phyloP scores from a whole-genome alignment of 1,284 basidiomycete genomes.

The Irpex lacteus region DNA sequence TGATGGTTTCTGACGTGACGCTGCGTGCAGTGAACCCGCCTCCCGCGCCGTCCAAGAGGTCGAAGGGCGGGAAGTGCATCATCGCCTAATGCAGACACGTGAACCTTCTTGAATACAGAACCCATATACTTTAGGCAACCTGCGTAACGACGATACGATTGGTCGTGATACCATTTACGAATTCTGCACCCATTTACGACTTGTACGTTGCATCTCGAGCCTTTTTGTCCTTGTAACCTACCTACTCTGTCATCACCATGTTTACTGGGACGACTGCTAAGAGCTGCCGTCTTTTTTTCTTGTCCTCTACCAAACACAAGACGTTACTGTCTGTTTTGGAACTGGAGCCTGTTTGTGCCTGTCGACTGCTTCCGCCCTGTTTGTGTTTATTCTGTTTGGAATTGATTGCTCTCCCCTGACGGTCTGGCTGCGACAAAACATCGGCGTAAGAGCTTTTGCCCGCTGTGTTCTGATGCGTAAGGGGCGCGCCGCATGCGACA shows the following conservation, averaged over 20 bases:
- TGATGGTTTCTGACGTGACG: constrained; percentile 11
- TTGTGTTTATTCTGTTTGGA: not conserved
- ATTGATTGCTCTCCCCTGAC: not conserved
- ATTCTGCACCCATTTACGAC: constrained; percentile 34
- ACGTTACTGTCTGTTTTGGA: not conserved
- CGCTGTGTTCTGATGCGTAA: not conserved
- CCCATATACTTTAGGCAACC: constrained; percentile 14
- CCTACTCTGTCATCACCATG: not conserved
- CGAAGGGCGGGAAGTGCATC: constrained; percentile 55
- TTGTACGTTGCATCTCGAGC: constrained; percentile 20
- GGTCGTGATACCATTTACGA: constrained; percentile 31
- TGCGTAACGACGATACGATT: constrained; percentile 21
- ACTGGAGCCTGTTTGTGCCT: not conserved
- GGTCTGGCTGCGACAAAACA: too few relatives aligned
- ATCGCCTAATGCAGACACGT: constrained; percentile 52
- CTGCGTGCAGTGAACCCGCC: constrained; percentile 72
- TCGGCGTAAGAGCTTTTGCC: not conserved
- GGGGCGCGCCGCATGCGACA: not conserved
- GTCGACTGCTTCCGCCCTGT: not conserved
- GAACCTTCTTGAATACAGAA: constrained; percentile 7
- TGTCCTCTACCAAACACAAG: not conserved
- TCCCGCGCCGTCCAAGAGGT: constrained; percentile 48
- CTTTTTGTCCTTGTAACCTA: constrained; percentile 9
- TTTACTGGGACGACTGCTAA: constrained; percentile 5
- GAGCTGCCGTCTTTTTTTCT: not conserved